A percentile compares a stretch with the other conserved stretches of the same genome.
These are phyloP conservation scores for Canariomyces notabilis DNA, from an alignment of 2,329 filamentous ascomycete species.

Conservation along the genomic window DNA sequence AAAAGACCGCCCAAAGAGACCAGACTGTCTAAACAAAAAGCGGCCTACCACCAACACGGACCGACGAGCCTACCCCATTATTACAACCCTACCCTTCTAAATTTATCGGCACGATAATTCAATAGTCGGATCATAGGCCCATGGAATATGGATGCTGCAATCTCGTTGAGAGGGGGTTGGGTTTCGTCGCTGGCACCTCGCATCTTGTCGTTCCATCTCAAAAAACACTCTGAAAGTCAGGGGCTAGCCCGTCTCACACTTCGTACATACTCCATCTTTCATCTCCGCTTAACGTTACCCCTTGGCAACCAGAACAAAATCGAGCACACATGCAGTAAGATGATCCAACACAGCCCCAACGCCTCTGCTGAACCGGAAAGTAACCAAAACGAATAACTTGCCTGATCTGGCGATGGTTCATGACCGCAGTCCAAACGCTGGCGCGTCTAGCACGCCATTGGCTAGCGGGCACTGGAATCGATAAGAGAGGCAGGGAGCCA, in stretches of 20 bases:
- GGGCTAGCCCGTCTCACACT: no score
- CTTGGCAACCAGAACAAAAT: no score
- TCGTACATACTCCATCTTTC: no score
- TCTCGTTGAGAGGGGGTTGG: no score
- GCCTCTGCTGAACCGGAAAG: constrained; percentile 3
- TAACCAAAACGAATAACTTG: background rate
- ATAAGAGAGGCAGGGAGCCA: background rate
- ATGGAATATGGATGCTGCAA: no score
- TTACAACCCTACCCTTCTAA: background rate
- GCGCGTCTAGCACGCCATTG: constrained; percentile 12
- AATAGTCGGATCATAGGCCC: no score
- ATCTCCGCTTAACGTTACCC: no score
- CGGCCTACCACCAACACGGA: background rate
- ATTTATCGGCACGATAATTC: background rate
- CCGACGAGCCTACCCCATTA: background rate
- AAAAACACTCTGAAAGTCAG: no score
- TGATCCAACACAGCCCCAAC: constrained; percentile 8
- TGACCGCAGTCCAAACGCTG: constrained; percentile 16
- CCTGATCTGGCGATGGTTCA: constrained; percentile 1
- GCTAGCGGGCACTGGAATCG: background rate
- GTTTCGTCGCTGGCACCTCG: no score
- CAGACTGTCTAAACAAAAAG: background rate
- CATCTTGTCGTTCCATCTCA: no score
- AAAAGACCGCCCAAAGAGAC: background rate
- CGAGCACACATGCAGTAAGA: no score